Evolutionary conservation across 208 protist species (phyloP).

Genomic region (Leptomonas seymouri): DNA sequence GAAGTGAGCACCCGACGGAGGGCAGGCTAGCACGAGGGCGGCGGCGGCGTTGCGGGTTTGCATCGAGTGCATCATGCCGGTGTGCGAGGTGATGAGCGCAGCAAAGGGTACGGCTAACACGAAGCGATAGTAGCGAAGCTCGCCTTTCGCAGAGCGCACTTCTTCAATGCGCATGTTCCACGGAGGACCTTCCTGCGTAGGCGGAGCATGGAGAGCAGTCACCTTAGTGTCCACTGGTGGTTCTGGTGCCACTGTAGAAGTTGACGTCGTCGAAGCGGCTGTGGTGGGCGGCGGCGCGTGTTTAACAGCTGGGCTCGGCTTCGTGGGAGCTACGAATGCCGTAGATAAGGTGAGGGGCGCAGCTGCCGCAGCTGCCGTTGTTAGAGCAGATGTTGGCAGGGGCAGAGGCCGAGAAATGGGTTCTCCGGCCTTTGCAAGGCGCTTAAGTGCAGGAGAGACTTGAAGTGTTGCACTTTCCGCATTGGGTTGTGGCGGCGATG

Average conservation of each 20-base stretch:
- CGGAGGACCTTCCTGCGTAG: constrained; percentile 44
- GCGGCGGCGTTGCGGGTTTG: constrained; percentile 61
- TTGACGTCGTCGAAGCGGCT: not conserved
- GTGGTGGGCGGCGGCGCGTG: not conserved
- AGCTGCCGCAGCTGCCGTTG: not conserved
- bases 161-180: constrained; percentile 62
- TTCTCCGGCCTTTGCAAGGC: not conserved
- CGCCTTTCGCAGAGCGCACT: constrained; percentile 50
- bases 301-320: not conserved
- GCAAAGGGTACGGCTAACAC: constrained; percentile 62
- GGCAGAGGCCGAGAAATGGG: not conserved
- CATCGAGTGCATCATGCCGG: constrained; percentile 47
- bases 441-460: not conserved
- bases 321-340: not conserved
- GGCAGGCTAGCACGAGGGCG: constrained; percentile 69
- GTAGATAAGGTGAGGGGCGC: not conserved
- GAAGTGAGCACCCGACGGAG: constrained; percentile 51
- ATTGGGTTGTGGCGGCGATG: not conserved
- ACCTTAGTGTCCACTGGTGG: not conserved
- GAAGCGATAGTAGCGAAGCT: constrained; percentile 62
- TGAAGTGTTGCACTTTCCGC: not conserved
- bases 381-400: too few species aligned
- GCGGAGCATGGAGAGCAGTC: not conserved
- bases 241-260: not conserved
- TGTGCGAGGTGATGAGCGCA: constrained; percentile 53